Evolutionary conservation across 192 early-diverging fungal species (phyloP), one percentile per base, ranked within the genome.

Genomic region (Thoreauomyces humboldtii): DNA sequence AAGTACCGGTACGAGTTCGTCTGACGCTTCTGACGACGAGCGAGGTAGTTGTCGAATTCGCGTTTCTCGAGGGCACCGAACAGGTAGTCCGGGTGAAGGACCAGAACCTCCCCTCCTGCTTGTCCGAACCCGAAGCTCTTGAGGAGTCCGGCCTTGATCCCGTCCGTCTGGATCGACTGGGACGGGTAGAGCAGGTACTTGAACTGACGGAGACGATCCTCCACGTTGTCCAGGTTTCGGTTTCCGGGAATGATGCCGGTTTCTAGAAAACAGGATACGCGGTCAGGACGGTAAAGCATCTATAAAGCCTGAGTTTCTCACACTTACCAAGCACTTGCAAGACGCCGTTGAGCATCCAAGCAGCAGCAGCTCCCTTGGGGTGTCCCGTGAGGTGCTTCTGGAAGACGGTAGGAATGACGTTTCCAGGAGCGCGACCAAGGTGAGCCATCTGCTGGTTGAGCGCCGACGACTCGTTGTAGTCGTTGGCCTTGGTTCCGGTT

Each of bases 81-180:
- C 44, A 94, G 75, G 70, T 91, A 92, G 73, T 95, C 90, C 6
- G 94, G 87, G 77, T 93, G 92, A 34, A 96, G 77, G 43, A 94
- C 70, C 2, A 96, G 84, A 2, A 89, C 70, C 67, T 96, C 94
- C 63, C 85, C 92, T 57, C 94, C 94, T 51, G 90, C 94, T 76
- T 96, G 94, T 48, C 94, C 92, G 77, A 94, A 96, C 37, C 94
- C 94, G 75, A 96, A 96, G 36, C 86, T 89, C 81, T 96, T 96
- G 65, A 96, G 83, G 51, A 96, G 63, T 65, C 81, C 92, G 2
- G 94, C 92, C 77, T 92, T 92, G 70, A 96, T 65, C 55, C 94
- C 92, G 61, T 92, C 83, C 15, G 94, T 96, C 68, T 92, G 86
- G 63, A 96, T 91, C 17, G 91, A 82, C 63, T 87, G 83, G 42